Evolutionary conservation across 2,329 filamentous ascomycete species (phyloP).

Genomic region (Colletotrichum neosansevieriae): DNA sequence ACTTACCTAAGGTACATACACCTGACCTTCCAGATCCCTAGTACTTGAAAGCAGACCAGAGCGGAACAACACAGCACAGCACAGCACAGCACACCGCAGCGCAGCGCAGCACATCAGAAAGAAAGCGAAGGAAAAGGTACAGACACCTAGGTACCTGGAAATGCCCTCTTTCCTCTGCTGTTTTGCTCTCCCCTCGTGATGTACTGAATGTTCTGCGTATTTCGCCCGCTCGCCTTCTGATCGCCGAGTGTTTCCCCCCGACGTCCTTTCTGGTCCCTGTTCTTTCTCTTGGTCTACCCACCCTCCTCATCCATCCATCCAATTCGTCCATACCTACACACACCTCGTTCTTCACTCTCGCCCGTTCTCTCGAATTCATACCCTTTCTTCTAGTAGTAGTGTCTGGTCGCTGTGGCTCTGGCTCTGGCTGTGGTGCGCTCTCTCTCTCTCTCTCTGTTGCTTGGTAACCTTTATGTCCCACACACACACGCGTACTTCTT

Average conservation of each 20-base stretch:
- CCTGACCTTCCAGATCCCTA: no score
- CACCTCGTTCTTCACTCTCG: not conserved
- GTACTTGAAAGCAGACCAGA: not conserved
- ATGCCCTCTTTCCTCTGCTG: not conserved
- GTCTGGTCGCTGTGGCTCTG: no score
- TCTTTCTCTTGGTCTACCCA: not conserved
- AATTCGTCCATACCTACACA: not conserved
- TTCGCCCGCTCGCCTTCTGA: slow-evolving; percentile 13
- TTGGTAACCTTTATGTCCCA: no score
- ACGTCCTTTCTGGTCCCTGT: slow-evolving; percentile 18
- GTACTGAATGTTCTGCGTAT: not conserved
- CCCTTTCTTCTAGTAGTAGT: not conserved
- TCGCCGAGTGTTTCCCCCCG: slow-evolving; percentile 29
- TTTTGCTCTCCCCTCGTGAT: not conserved
- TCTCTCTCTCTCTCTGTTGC: slow-evolving; percentile 3
- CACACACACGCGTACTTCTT: not conserved
- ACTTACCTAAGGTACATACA: not conserved
- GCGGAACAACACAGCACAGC: not conserved
- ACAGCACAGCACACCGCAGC: not conserved
- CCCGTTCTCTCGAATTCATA: not conserved
- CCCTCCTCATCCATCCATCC: slow-evolving; percentile 3
- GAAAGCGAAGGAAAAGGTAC: not conserved
- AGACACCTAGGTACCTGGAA: not conserved
- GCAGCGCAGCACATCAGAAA: not conserved
- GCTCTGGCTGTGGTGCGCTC: not conserved